Conservation (phyloP, 2,329 filamentous ascomycete genomes). For the Fusarium keratoplasticum region DNA sequence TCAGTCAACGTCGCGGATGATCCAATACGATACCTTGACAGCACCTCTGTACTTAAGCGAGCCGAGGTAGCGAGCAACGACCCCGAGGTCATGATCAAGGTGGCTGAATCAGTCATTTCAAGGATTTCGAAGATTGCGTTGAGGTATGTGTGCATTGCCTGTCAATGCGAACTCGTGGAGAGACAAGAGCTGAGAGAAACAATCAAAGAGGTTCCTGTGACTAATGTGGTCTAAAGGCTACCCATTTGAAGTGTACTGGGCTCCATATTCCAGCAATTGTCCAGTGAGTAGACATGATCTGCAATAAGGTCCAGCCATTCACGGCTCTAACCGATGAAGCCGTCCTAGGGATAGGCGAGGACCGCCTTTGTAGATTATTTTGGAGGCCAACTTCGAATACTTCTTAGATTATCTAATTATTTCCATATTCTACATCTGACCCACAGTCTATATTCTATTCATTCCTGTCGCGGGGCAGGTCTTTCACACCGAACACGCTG, state of each 20-base stretch:
- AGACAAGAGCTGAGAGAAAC: not conserved
- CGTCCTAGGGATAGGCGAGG: not conserved
- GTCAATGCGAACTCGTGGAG: not conserved
- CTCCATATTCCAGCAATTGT: not conserved
- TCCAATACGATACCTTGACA: not conserved
- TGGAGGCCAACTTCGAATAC: not conserved
- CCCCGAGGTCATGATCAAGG: not conserved
- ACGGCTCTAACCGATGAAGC: not conserved
- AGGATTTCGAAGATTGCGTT: not conserved
- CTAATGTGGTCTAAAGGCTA: not conserved
- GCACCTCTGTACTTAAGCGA: not conserved
- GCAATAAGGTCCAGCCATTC: not conserved
- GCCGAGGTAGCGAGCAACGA: not conserved
- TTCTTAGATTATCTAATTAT: not conserved
- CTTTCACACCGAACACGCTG: not conserved
- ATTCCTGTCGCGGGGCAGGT: not conserved
- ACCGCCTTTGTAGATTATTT: not conserved
- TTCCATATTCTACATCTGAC: not conserved
- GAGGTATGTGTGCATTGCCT: not conserved
- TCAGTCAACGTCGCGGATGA: not conserved
- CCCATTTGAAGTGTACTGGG: not conserved
- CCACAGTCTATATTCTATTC: not conserved
- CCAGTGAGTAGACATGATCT: not conserved
- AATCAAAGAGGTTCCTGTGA: not conserved
- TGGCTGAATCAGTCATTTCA: not conserved